phyloP scores from a whole-genome alignment of 2,329 filamentous ascomycete genomes.

The Claviceps monticola region DNA sequence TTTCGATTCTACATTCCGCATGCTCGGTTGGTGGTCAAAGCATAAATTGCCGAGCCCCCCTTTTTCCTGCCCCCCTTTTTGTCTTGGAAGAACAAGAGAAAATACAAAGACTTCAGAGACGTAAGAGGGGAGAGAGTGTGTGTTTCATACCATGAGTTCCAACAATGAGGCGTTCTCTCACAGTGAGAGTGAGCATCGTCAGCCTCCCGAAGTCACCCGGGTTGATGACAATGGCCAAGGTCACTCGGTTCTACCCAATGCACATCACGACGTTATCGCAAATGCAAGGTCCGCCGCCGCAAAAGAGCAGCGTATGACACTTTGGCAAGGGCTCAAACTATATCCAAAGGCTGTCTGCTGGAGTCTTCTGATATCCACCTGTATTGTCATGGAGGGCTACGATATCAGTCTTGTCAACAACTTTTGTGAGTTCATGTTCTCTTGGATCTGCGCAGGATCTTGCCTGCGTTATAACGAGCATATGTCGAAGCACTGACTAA shows the following conservation, averaged over 20 bases:
- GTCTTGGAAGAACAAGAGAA: background rate
- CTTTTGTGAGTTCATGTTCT: constrained; percentile 40
- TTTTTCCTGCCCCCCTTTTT: background rate
- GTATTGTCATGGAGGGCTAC: constrained; percentile 85
- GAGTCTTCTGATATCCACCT: constrained; percentile 78
- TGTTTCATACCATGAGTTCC: background rate
- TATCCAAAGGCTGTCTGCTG: constrained; percentile 81
- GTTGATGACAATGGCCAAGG: constrained; percentile 8
- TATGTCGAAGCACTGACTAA: too few species aligned
- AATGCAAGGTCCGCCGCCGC: constrained; percentile 33
- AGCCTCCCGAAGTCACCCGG: constrained; percentile 5
- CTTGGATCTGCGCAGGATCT: background rate
- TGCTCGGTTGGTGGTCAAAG: background rate
- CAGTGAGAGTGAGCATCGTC: background rate
- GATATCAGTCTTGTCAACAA: constrained; percentile 72
- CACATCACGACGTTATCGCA: constrained; percentile 18
- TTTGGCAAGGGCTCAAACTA: constrained; percentile 62
- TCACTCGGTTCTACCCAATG: constrained; percentile 12
- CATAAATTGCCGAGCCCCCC: background rate
- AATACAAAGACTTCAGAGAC: background rate
- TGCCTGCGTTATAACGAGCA: background rate
- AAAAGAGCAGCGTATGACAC: constrained; percentile 55
- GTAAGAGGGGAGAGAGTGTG: background rate
- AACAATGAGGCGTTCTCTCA: background rate
- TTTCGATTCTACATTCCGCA: background rate